Evolutionary conservation across 495 filamentous ascomycete species (phyloP).

Genomic region (Penicillium maclennaniae): DNA sequence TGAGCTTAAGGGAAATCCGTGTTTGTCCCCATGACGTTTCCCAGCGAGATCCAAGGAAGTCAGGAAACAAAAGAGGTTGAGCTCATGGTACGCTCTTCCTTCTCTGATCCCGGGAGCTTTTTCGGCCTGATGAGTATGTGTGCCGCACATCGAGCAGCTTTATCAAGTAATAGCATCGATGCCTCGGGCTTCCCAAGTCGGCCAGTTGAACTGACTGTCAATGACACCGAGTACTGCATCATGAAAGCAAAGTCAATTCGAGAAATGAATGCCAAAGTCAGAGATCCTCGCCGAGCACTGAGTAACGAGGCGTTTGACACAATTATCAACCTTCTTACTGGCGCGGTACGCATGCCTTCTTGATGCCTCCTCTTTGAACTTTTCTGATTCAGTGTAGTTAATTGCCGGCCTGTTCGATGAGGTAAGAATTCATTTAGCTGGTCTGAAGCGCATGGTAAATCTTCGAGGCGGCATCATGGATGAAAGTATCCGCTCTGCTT

Average conservation of each 20-base stretch:
- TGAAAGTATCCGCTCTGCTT: conserved; percentile 26
- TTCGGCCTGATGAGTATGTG: conserved; percentile 38
- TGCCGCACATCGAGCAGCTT: conserved; percentile 32
- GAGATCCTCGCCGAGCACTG: conserved; percentile 23
- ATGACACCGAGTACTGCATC: conserved; percentile 33
- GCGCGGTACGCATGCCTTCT: conserved; percentile 22
- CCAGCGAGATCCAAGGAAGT: conserved; percentile 20
- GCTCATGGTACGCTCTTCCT: conserved; percentile 28
- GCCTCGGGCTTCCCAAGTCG: neutral
- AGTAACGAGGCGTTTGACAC: conserved; percentile 35
- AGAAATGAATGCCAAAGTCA: conserved; percentile 33
- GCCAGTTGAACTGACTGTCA: conserved; percentile 1
- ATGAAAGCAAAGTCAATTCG: conserved; percentile 34
- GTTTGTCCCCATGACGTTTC: conserved; percentile 38
- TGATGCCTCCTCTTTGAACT: neutral
- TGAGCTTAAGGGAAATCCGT: conserved; percentile 25
- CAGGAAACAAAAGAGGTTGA: conserved; percentile 21
- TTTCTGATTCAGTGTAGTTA: conserved; percentile 20
- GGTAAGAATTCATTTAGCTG: conserved; percentile 31
- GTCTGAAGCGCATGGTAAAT: conserved; percentile 34
- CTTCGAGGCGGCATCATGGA: conserved; percentile 32
- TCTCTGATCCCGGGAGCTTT: conserved; percentile 34
- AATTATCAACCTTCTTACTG: conserved; percentile 34
- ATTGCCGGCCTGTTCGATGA: conserved; percentile 34
- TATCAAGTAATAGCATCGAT: conserved; percentile 19